Base-by-base conservation (phyloP, 106 monocot species). In the Triglochin maritima region DNA sequence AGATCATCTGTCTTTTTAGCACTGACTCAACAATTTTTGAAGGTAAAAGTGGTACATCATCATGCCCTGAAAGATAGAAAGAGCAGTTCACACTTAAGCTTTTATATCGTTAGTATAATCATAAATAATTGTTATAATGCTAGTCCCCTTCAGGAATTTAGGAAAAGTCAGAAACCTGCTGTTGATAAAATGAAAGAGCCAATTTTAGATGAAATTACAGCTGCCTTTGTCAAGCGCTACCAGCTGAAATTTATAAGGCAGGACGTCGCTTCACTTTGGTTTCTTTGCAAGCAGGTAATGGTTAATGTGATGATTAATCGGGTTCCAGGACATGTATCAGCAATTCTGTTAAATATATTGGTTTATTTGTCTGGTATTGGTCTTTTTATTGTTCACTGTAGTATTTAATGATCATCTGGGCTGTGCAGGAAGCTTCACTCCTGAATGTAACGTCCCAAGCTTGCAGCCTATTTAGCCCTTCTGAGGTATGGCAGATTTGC, bases 211-310 rank as follows among this genome's bases (percentile, higher is more conserved):
- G 79, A 82, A 72, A 78, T 98, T 62, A 72, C 80, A 3, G 59
- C 72, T 67, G 66, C 69, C 47, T 56, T 98, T 47, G 57, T 65
- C 56, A 60, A 66, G 15, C 87, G 88, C 13, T 86, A 76, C 66
- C 44, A 68, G 29, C 74, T 98, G 54, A 84, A 92, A 77, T 98
- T 98, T 46, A 92, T 82, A 57, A 84, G 75, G 52, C 77, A 89
- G 69, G 86, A 92, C 82, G 49, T 88, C 60, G 77, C 88, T 17
- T 86, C 91, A 17, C 80, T 98, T 2, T 98, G 98, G 98, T 92
- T 98, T 79, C 92, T 98, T 44, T 98, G 98, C 77, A 88, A 98
- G 72, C 98, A 92, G 86, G 98, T 92, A 78, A 50, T 6, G 29
- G 29, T 29, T 29, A 29, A 29, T 29, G 29, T 29, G 29, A 29